Evolutionary conservation across 2,329 filamentous ascomycete species (phyloP), one percentile per base, ranked within the genome.

Genomic region (Cytospora schulzeri): DNA sequence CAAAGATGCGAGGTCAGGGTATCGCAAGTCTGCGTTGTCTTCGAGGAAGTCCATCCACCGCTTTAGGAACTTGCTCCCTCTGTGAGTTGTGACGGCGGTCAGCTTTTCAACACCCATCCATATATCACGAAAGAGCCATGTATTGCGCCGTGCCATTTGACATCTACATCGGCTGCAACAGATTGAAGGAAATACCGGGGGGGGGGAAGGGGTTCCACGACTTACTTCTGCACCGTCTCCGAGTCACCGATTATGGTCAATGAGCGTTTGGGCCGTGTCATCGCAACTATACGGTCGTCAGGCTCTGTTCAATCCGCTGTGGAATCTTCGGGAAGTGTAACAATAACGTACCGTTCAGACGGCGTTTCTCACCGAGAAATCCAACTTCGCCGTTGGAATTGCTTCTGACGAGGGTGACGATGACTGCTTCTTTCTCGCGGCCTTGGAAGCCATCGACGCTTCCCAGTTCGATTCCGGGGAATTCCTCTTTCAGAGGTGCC

Each of bases 391-490:
- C 87, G 57, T 93, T 86, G 7, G 87, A 70, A 74, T 99, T 99
- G 77, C 93, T 97, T 69, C 95, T 85, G 63, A 99, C 95, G n/a
- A 98, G 84, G 76, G 90, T 96, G 59, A 99, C 89, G 48, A 99
- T 85, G 19, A 99, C 89, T 2, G 92, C 95, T 76, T 99, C 95
- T 77, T 99, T 99, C 77, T 99, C 95, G 22, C 95, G 87, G 38
- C 95, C 95, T 76, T 99, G 76, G 75, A 99, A 99, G 2, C 94
- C 95, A 76, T 99, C 95, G 2, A 99, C 92, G 71, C 92, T 97
- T 38, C 95, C 95, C n/a, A 99, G 82, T 76, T 99, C 95, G 58
- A 99, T 87, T 15, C 90, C 92, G 0, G 91, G 90, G 71, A 90
- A 96, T 48, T 82, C 80, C 66, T 95, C 91, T 73, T 94, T 95